Conservation (phyloP, 768 basidiomycete genomes). For the Cyathus striatus region DNA sequence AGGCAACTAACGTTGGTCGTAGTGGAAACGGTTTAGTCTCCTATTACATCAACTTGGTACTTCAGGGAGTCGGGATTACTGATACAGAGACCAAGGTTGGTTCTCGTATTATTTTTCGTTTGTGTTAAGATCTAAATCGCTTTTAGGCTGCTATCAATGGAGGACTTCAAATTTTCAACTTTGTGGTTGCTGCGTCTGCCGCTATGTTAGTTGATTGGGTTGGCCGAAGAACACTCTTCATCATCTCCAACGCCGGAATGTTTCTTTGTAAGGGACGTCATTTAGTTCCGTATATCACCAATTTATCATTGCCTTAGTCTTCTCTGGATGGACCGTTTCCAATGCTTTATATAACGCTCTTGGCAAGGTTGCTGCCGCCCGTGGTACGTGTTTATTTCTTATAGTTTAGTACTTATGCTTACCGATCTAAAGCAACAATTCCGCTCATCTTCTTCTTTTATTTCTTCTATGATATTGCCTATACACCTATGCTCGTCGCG, state of each 20-base stretch:
- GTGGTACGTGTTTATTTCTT: constrained; percentile 18
- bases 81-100: constrained; percentile 38
- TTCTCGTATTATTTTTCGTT: no score
- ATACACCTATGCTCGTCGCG: constrained; percentile 64
- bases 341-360: constrained; percentile 38
- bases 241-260: constrained; percentile 55
- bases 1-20: neutral
- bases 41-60: constrained; percentile 67
- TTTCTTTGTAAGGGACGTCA: constrained; percentile 36
- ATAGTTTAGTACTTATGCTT: neutral
- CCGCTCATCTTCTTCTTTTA: constrained; percentile 62
- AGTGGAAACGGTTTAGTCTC: constrained; percentile 69
- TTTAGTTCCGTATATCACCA: neutral
- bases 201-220: constrained; percentile 62
- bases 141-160: constrained; percentile 54
- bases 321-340: constrained; percentile 52
- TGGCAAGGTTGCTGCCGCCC: constrained; percentile 34
- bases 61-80: constrained; percentile 60
- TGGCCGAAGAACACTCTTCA: constrained; percentile 66
- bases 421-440: constrained; percentile 41
- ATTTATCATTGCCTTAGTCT: constrained; percentile 27
- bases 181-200: constrained; percentile 51
- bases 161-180: constrained; percentile 62
- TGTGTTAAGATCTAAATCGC: neutral
- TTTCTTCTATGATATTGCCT: constrained; percentile 62